Conservation (phyloP, 2,329 filamentous ascomycete species). For the Chrysoporthe cubensis region DNA sequence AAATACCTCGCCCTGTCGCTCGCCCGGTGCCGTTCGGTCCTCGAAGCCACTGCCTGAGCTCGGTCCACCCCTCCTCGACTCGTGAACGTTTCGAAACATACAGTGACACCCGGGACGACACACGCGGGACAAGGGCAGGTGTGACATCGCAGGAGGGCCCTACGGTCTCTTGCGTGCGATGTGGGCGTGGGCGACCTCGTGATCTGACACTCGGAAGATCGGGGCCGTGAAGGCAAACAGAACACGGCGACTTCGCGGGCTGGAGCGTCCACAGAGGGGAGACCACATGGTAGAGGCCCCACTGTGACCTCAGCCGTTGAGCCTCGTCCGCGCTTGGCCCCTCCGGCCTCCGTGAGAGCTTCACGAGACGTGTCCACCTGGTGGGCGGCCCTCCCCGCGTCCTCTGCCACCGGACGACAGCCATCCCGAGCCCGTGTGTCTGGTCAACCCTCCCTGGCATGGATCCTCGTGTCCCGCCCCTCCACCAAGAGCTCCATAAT, state of each 20-base stretch:
- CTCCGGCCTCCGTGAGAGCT: slow-evolving; percentile 5
- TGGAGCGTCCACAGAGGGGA: slow-evolving; percentile 16
- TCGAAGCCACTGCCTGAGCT: slow-evolving; percentile 17
- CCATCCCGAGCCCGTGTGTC: slow-evolving; percentile 7
- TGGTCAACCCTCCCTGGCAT: slow-evolving; percentile 47
- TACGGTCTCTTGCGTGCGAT: slow-evolving; percentile 46
- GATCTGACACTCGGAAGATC: slow-evolving; percentile 36
- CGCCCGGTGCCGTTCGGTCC: slow-evolving; percentile 22
- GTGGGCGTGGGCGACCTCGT: slow-evolving; percentile 48
- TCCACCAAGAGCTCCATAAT: slow-evolving; percentile 68
- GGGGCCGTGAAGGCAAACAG: slow-evolving; percentile 23
- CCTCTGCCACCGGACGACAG: slow-evolving; percentile 16
- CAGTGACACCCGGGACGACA: not conserved
- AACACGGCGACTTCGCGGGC: slow-evolving; percentile 11
- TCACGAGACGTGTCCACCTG: slow-evolving; percentile 20
- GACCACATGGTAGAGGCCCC: slow-evolving; percentile 9
- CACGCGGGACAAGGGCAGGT: slow-evolving; percentile 20
- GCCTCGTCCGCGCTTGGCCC: not conserved
- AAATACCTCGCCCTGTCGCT: slow-evolving; percentile 9
- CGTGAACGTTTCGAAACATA: slow-evolving; percentile 12
- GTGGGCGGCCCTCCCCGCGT: slow-evolving; percentile 12
- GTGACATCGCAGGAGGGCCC: slow-evolving; percentile 36
- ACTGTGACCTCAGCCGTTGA: slow-evolving; percentile 13
- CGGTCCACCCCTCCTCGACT: slow-evolving; percentile 4
- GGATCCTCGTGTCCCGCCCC: slow-evolving; percentile 64